Evolutionary conservation across 768 basidiomycete genomes (phyloP), one percentile per base, ranked within the genome.

Genomic region (Zangia roseola): DNA sequence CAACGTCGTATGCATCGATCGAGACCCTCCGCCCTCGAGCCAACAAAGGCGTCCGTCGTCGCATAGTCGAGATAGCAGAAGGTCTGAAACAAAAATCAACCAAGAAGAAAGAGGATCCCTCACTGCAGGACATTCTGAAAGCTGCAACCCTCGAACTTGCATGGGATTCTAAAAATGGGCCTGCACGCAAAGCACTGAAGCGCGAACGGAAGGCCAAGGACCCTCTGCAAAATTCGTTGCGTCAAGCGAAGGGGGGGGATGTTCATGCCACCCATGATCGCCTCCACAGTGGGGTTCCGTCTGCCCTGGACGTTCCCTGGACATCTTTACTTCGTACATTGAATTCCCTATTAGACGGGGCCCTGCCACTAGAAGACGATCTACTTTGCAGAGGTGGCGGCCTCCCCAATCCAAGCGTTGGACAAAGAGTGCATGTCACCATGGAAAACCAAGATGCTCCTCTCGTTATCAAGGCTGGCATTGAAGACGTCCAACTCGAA

Each of bases 1-100:
- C 53, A 0, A n/a, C 24, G 10, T 65, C 63, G 7, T 35, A 10
- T 31, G 46, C 53, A 12, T 64, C 58, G 16, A 26, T 63, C 31
- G 50, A 56, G 7, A 63, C 60, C 0, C 12, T 55, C 17, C 36
- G 45, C n/a, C 46, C 52, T 16, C 13, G 49, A 16, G 39, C 14
- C 5, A 24, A 6, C 8, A 54, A 45, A 39, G 49, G 53, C 10
- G 6, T 60, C 21, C 56, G 58, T 34, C 58, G 47, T 25, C 43
- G 45, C 38, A 50, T 61, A 38, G 10, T 17, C 9, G 54, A 61
- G 10, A 54, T 52, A 10, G 49, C 52, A 2, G 35, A 50, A 4
- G 28, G 23, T 30, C 14, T 53, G 34, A 58, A 52, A 25, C 31
- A 26, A 2, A 50, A 40, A 19, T 16, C 44, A 8, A 3, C 23